Conservation (phyloP, 108 stramenopile species). For the Nannochloropsis granulata region DNA sequence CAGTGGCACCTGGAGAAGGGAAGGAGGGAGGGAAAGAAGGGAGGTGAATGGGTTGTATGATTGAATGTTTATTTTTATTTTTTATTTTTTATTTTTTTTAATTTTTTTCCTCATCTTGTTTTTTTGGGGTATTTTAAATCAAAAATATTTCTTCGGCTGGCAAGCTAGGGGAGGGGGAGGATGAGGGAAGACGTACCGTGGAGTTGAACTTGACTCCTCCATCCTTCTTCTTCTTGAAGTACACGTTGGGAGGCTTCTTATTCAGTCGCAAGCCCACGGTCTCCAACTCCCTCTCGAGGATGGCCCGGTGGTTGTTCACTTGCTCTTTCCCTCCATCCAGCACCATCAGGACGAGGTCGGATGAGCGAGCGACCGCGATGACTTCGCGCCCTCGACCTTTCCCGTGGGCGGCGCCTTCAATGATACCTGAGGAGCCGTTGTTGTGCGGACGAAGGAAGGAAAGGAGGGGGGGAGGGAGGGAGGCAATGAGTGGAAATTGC, state of each 20-base stretch:
- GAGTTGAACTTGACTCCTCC: constrained; percentile 86
- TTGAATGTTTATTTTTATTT: too few relatives aligned
- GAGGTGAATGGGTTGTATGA: too few relatives aligned
- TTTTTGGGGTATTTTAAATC: too few relatives aligned
- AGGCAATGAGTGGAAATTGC: neutral
- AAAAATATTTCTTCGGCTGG: neutral
- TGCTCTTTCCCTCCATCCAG: constrained; percentile 94
- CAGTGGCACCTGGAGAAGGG: neutral
- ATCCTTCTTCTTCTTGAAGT: constrained; percentile 60
- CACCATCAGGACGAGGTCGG: constrained; percentile 93
- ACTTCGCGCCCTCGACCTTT: constrained; percentile 94
- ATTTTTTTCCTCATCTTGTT: too few relatives aligned
- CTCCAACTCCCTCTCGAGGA: constrained; percentile 90
- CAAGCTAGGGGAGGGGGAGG: neutral
- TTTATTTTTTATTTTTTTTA: too few relatives aligned
- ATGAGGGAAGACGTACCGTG: constrained; percentile 47
- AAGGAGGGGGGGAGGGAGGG: neutral
- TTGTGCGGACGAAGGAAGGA: neutral
- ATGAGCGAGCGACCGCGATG: constrained; percentile 85
- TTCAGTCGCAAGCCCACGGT: constrained; percentile 94
- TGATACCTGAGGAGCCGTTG: constrained; percentile 49
- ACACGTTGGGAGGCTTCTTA: constrained; percentile 60
- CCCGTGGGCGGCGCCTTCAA: constrained; percentile 97
- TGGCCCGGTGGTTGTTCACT: constrained; percentile 82
- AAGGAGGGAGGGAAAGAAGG: neutral